Evolutionary conservation across 169 alveolate species (phyloP).

Genomic region (Hepatocystis sp.): DNA sequence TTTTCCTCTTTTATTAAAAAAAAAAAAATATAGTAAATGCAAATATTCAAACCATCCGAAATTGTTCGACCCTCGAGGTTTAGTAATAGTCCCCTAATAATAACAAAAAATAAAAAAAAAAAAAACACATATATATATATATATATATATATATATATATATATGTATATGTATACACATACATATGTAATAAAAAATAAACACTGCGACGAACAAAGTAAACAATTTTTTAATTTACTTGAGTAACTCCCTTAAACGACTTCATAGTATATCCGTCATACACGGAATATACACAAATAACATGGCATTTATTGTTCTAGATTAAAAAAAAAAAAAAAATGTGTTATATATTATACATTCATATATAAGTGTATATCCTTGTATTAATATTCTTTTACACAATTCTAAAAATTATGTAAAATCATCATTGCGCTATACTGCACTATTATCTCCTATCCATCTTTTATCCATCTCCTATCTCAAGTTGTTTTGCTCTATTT

Average conservation of each 20-base stretch:
- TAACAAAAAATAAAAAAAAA: constrained; percentile 10
- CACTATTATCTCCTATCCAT: neutral
- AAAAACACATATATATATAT: neutral
- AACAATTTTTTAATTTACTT: constrained; percentile 14
- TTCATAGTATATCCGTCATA: constrained; percentile 23
- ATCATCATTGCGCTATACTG: neutral
- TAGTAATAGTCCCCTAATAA: constrained; percentile 24
- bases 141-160: neutral
- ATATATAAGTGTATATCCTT: no score
- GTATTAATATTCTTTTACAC: neutral
- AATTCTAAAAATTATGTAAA: neutral
- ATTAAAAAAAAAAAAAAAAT: neutral
- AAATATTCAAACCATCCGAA: constrained; percentile 40
- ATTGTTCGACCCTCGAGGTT: constrained; percentile 29
- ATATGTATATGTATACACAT: neutral
- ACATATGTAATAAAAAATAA: neutral
- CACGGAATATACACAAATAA: constrained; percentile 46
- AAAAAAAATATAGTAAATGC: neutral
- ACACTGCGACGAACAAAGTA: neutral
- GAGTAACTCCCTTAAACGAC: constrained; percentile 62
- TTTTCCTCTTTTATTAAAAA: neutral
- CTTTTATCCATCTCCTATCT: constrained; percentile 5
- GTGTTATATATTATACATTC: neutral
- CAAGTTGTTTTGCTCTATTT: no score
- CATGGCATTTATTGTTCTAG: constrained; percentile 43